A percentile compares a stretch with the other conserved stretches of the same genome.
phyloP scores from a whole-genome alignment of 192 early-diverging fungal genomes.

The Linderina pennispora region DNA sequence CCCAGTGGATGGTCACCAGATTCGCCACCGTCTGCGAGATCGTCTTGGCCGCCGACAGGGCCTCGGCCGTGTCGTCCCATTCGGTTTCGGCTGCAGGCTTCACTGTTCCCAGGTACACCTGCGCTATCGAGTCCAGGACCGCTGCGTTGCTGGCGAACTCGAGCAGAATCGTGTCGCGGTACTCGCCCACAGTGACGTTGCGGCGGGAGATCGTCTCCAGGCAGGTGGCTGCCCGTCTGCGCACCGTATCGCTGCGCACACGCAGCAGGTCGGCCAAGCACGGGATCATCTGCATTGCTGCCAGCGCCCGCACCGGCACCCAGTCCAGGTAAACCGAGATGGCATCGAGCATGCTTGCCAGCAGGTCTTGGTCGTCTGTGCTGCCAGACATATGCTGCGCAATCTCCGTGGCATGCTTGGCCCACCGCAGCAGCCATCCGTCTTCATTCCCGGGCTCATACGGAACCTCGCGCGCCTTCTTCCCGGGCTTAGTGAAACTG shows the following conservation, averaged over 20 bases:
- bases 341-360: conserved; percentile 9
- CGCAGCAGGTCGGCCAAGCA: conserved; percentile 14
- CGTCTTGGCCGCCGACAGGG: conserved; percentile 9
- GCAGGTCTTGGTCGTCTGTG: conserved; percentile 6
- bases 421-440: conserved; percentile 35
- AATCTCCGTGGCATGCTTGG: conserved; percentile 3
- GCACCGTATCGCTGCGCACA: conserved; percentile 11
- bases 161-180: conserved; percentile 22
- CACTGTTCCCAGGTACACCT: conserved; percentile 15
- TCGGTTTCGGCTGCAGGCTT: neutral
- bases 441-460: conserved; percentile 34
- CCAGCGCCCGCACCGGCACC: conserved; percentile 28
- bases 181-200: conserved; percentile 11
- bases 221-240: conserved; percentile 8
- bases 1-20: conserved; percentile 32
- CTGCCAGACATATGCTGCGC: neutral
- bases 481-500: neutral
- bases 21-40: conserved; percentile 9
- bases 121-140: conserved; percentile 4
- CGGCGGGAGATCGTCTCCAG: conserved; percentile 31
- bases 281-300: conserved; percentile 7
- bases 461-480: conserved; percentile 14
- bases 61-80: conserved; percentile 24
- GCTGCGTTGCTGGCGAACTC: conserved; percentile 17
- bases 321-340: conserved; percentile 29